Percentiles rank a stretch among this genome's conserved stretches.
phyloP scores from a whole-genome alignment of 768 basidiomycete species.

The Exidia glandulosa region DNA sequence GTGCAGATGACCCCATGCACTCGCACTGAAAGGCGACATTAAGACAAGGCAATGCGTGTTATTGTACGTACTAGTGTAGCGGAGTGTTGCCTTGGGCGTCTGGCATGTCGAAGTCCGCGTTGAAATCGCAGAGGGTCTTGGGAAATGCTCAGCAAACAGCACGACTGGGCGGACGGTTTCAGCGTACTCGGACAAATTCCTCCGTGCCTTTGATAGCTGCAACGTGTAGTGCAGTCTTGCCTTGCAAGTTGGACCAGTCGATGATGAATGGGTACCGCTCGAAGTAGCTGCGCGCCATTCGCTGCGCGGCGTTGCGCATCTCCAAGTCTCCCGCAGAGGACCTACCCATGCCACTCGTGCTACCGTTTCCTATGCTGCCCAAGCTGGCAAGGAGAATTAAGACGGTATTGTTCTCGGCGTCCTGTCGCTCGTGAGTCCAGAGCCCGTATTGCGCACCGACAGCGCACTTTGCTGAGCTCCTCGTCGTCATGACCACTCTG shows the following conservation, averaged over 20 bases:
- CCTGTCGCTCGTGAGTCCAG: too few species aligned
- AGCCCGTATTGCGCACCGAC: not conserved
- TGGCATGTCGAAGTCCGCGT: constrained; percentile 79
- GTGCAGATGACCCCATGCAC: constrained; percentile 76
- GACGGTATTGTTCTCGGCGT: constrained; percentile 86
- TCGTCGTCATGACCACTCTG: constrained; percentile 85
- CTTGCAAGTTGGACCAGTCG: constrained; percentile 87
- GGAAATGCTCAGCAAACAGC: constrained; percentile 6
- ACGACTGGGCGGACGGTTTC: not conserved
- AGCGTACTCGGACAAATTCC: constrained; percentile 67
- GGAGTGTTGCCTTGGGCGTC: constrained; percentile 91
- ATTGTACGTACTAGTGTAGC: constrained; percentile 69
- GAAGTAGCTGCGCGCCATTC: constrained; percentile 81
- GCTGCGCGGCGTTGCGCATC: constrained; percentile 57
- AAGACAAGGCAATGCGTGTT: not conserved
- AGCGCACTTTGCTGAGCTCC: constrained; percentile 74
- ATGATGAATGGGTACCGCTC: constrained; percentile 79
- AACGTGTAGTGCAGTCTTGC: constrained; percentile 83
- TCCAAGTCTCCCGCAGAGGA: constrained; percentile 43
- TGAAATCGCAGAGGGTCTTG: constrained; percentile 85
- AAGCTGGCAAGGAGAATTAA: constrained; percentile 87
- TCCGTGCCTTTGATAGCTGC: constrained; percentile 85
- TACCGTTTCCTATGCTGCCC: constrained; percentile 22
- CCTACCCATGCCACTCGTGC: constrained; percentile 34
- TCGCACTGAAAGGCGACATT: constrained; percentile 42